These are phyloP conservation scores for Murraya paniculata DNA, from an alignment of 345 rosid species.

Conservation along the genomic window DNA sequence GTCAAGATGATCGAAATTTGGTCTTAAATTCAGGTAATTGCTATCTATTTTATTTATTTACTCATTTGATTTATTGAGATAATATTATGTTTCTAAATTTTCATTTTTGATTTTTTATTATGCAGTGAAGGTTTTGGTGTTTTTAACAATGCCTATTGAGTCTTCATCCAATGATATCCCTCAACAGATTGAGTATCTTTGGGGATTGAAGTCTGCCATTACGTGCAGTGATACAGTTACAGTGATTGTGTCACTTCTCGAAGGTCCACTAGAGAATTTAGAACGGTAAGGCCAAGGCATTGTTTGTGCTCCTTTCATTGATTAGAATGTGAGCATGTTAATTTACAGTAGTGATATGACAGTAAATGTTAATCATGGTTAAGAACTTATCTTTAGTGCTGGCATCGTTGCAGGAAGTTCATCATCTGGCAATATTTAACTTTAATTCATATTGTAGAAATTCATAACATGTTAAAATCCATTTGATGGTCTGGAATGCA, in stretches of 20 bases:
- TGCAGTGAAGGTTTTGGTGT: constrained; percentile 89
- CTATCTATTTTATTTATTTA: neutral
- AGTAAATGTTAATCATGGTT: neutral
- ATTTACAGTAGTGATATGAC: neutral
- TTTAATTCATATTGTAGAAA: neutral
- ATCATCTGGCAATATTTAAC: neutral
- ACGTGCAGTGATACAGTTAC: constrained; percentile 60
- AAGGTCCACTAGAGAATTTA: constrained; percentile 75
- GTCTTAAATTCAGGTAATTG: constrained; percentile 71
- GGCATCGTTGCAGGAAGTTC: neutral
- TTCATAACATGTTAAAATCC: neutral
- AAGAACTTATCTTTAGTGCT: neutral
- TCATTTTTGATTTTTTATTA: neutral
- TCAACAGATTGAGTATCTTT: constrained; percentile 78
- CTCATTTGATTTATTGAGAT: neutral
- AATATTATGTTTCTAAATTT: neutral
- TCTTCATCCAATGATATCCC: constrained; percentile 66
- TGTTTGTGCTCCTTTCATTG: neutral
- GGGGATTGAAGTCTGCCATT: constrained; percentile 77
- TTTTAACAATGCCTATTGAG: constrained; percentile 86
- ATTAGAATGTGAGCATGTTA: neutral
- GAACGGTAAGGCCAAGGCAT: constrained; percentile 55
- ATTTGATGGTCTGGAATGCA: neutral
- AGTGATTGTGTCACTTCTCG: constrained; percentile 74
- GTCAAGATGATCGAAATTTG: constrained; percentile 56